Evolutionary conservation across 495 filamentous ascomycete genomes (phyloP), one percentile per base, ranked within the genome.

Genomic region (Lasiosphaeriaceae sp.): DNA sequence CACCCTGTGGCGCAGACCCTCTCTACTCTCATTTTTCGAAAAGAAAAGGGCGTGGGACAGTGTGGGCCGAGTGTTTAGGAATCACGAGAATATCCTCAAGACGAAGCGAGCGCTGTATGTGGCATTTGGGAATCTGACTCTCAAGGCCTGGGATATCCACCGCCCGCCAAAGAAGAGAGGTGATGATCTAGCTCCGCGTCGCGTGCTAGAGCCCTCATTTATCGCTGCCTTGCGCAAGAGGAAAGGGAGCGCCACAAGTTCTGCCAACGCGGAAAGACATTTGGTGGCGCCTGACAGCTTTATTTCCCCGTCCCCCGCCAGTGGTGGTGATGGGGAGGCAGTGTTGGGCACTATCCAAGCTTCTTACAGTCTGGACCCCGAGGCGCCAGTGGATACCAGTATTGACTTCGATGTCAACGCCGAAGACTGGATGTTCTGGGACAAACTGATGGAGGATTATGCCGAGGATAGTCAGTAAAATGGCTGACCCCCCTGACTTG

Each of bases 131-230:
- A 29, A 35, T 11, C 37, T 57, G 2, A 58, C 59, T 9, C 12
- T 62, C 20, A 62, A 51, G 59, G 59, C 59, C 3, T 62, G 54
- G 54, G 51, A 57, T 46, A 44, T 37, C 19, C 52, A 29, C n/a
- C 54, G 16, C 21, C 24, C 29, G n/a, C 3, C 12, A n/a, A 9
- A 11, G 3, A 4, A 3, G 2, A 17, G 24, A 9, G 46, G 19
- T 2, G 24, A 9, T 9, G 50, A 20, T 23, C 48, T 9, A 47
- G 19, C 34, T 1, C 34, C 8, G 34, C n/a, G n/a, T n/a, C n/a
- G 14, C 34, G 34, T 37, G 35, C 22, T 16, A 8, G 54, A 49
- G 43, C 54, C 59, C 29, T 17, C 19, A 14, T 57, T 61, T 43
- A 57, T 61, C 22, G 23, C n/a, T 11, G 35, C 26, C 6, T 26